Evolutionary conservation across 2,329 filamentous ascomycete species (phyloP), one percentile per base, ranked within the genome.

Genomic region (Nigrospora oryzae): DNA sequence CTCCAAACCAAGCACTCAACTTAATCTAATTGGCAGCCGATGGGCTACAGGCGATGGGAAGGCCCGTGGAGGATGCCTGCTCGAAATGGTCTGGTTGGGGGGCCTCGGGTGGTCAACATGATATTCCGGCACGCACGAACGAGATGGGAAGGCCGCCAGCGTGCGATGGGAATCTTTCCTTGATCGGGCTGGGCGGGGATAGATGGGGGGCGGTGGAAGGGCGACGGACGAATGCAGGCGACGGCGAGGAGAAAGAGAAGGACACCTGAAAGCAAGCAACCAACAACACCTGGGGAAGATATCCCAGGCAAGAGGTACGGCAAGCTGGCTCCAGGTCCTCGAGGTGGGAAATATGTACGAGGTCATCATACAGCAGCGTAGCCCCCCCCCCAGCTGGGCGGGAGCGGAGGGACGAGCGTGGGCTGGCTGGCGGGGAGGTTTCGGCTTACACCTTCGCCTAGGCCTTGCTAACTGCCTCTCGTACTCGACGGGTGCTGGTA

Each of bases 351-450:
- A 40, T 43, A 48, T 48, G 46, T 39, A 45, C 39, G 38, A 48
- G 43, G 46, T 48, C 46, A 48, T 48, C 46, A 48, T 48, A 36
- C 44, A 46, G 23, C 23, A 28, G 23, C 23, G 23, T 10, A 28
- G 23, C 2, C 7, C 23, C 23, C 23, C 23, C 23, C 23, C 7
- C 5, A 10, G 23, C 23, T 10, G 23, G 8, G 23, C 23, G 23
- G 23, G 23, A 28, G 23, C 23, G 23, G 23, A 28, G 23, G 23
- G 23, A 28, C 23, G 23, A 28, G 23, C 10, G 23, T 28, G 23
- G 23, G 23, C 23, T 28, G 23, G 23, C 23, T 28, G 23, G n/a
- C n/a, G n/a, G n/a, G n/a, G 23, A 7, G 5, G 23, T 28, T 10
- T 28, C 23, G 23, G 23, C 23, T 28, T 28, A 28, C 23, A 28